Conservation (phyloP, 2,329 filamentous ascomycete species). For the Aspergillus flavus region DNA sequence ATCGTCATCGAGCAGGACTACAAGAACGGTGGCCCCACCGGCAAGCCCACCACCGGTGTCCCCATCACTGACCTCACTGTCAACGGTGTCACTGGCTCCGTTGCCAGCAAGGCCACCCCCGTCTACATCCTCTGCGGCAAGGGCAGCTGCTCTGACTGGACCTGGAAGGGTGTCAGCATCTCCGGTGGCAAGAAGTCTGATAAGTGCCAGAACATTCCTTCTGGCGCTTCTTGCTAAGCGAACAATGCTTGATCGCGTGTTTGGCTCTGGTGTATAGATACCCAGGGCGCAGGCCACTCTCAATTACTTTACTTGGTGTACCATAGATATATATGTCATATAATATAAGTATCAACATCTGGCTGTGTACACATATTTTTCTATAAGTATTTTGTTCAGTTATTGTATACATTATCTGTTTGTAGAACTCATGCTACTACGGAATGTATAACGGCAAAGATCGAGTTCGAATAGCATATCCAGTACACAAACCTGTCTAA, state of each 20-base stretch:
- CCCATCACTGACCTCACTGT: slow-evolving; percentile 45
- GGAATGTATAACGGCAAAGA: too few relatives aligned
- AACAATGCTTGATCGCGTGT: background rate
- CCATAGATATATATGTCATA: background rate
- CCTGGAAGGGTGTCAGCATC: slow-evolving; percentile 53
- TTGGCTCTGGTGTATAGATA: background rate
- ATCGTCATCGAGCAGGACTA: slow-evolving; percentile 65
- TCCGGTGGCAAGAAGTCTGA: slow-evolving; percentile 54
- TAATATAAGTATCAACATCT: background rate
- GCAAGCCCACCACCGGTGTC: slow-evolving; percentile 41
- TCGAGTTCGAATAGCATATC: too few relatives aligned
- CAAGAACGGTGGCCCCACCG: slow-evolving; percentile 49
- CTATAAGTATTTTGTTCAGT: background rate
- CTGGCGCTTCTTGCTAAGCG: slow-evolving; percentile 36
- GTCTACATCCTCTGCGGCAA: slow-evolving; percentile 60
- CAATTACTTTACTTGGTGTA: background rate
- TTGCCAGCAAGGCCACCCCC: slow-evolving; percentile 37
- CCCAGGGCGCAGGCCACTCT: background rate
- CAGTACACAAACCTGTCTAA: too few relatives aligned
- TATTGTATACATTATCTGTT: background rate
- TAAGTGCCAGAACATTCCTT: slow-evolving; percentile 47
- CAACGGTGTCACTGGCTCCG: slow-evolving; percentile 39
- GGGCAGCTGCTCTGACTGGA: slow-evolving; percentile 57
- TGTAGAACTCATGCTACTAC: background rate
- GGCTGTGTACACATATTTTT: background rate